These are phyloP conservation scores for Lineolata rhizophorae DNA, from an alignment of 495 filamentous ascomycete species.

Conservation along the genomic window DNA sequence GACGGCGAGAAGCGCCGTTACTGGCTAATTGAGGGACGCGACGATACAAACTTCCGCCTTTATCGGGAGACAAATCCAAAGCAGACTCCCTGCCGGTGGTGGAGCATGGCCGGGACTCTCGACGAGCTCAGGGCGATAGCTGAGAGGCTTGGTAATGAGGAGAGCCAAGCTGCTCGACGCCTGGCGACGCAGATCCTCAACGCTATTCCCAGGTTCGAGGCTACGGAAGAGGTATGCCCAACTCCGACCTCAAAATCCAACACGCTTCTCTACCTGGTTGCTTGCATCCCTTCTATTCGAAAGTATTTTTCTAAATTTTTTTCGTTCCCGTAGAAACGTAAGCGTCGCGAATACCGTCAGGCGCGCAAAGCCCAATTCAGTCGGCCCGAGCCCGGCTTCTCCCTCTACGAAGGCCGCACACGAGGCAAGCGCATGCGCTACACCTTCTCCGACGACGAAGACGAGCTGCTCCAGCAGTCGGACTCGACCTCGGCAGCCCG, in stretches of 20 bases:
- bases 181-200: slow-evolving; percentile 56
- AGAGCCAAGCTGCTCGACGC: slow-evolving; percentile 50
- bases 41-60: slow-evolving; percentile 85
- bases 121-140: slow-evolving; percentile 61
- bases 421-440: slow-evolving; percentile 90
- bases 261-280: not conserved
- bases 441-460: slow-evolving; percentile 82
- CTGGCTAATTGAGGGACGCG: slow-evolving; percentile 80
- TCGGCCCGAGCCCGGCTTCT: slow-evolving; percentile 74
- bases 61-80: slow-evolving; percentile 83
- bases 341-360: slow-evolving; percentile 75
- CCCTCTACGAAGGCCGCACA: slow-evolving; percentile 87
- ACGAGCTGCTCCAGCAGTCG: slow-evolving; percentile 32
- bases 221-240: slow-evolving; percentile 57
- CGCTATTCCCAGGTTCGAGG: slow-evolving; percentile 85
- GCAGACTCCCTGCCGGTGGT: slow-evolving; percentile 59
- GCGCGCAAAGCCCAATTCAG: slow-evolving; percentile 70
- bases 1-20: slow-evolving; percentile 83
- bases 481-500: slow-evolving; percentile 38
- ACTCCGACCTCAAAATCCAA: not conserved
- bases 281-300: not conserved
- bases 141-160: slow-evolving; percentile 55
- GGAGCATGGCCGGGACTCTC: slow-evolving; percentile 74
- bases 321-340: slow-evolving; percentile 82
- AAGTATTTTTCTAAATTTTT: slow-evolving; percentile 16